Conservation (phyloP, 2,329 filamentous ascomycete species). For the Sporothrix curviconia region DNA sequence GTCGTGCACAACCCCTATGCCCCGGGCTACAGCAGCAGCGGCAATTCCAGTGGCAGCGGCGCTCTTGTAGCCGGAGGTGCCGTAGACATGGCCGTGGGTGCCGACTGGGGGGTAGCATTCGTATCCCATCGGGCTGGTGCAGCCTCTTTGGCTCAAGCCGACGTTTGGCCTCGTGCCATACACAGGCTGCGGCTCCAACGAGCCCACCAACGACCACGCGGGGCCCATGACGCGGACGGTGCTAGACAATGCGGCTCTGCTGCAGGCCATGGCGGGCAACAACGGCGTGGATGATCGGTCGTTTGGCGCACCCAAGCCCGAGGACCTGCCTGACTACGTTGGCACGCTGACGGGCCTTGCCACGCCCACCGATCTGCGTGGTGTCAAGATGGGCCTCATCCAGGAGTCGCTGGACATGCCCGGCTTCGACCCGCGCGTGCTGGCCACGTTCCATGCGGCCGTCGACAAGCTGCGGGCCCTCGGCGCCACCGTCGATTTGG, state of each 20-base stretch:
- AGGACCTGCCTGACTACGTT: slow-evolving; percentile 17
- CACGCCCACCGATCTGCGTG: slow-evolving; percentile 19
- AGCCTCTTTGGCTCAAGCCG: slow-evolving; percentile 29
- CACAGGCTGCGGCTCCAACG: slow-evolving; percentile 27
- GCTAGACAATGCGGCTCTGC: slow-evolving; percentile 26
- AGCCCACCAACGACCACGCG: slow-evolving; percentile 27
- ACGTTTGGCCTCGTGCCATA: slow-evolving; percentile 30
- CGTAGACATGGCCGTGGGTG: slow-evolving; percentile 29
- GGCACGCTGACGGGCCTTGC: slow-evolving; percentile 11
- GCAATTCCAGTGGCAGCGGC: slow-evolving; percentile 38
- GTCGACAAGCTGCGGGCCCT: slow-evolving; percentile 23
- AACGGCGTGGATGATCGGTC: slow-evolving; percentile 31
- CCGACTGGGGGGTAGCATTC: slow-evolving; percentile 31
- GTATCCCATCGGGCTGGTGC: slow-evolving; percentile 26
- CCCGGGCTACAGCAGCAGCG: slow-evolving; percentile 39
- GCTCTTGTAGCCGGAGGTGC: slow-evolving; percentile 34
- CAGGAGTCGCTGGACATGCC: slow-evolving; percentile 23
- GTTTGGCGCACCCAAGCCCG: slow-evolving; percentile 19
- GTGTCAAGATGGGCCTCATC: slow-evolving; percentile 27
- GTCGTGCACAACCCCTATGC: slow-evolving; percentile 42
- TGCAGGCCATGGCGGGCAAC: slow-evolving; percentile 27
- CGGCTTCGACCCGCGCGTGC: slow-evolving; percentile 22
- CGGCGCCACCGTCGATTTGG: slow-evolving; percentile 23
- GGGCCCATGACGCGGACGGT: slow-evolving; percentile 27
- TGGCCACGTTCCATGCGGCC: slow-evolving; percentile 22